Evolutionary conservation across 345 rosid genomes (phyloP).

Genomic region (Dipteronia dyeriana): DNA sequence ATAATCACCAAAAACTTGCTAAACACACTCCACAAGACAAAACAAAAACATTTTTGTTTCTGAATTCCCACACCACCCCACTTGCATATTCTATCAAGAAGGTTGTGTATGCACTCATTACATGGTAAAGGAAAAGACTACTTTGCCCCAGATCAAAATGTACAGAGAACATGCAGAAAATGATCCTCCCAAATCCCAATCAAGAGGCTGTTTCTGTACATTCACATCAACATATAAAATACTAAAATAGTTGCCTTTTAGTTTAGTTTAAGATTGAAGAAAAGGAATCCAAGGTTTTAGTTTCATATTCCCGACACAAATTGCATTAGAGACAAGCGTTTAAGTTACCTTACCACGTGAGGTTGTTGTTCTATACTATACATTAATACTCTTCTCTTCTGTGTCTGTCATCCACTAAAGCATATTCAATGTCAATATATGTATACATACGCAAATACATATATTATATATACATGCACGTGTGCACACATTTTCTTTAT

Average conservation of each 20-base stretch:
- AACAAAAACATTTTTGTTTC: too few species aligned
- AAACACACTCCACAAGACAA: too few species aligned
- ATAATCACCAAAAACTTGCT: too few species aligned
- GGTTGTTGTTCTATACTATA: slow-evolving; percentile 25
- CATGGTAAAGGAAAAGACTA: slow-evolving; percentile 8
- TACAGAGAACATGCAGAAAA: not conserved
- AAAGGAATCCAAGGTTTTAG: slow-evolving; percentile 51
- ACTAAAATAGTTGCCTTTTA: not conserved
- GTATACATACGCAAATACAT: too few species aligned
- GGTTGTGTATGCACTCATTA: slow-evolving; percentile 15
- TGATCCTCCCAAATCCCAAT: slow-evolving; percentile 1
- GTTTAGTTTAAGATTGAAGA: slow-evolving; percentile 26
- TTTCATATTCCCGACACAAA: slow-evolving; percentile 49
- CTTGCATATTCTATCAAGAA: slow-evolving; percentile 12
- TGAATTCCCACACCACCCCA: not conserved
- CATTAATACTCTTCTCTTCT: not conserved
- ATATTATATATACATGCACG: slow-evolving; percentile 32
- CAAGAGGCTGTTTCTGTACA: slow-evolving; percentile 16
- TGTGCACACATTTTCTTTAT: slow-evolving; percentile 41
- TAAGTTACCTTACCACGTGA: slow-evolving; percentile 51
- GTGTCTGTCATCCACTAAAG: slow-evolving; percentile 21
- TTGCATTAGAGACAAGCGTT: slow-evolving; percentile 46
- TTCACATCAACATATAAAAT: not conserved
- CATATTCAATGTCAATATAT: slow-evolving; percentile 5
- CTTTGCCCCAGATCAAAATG: slow-evolving; percentile 16